A percentile compares a stretch with the other conserved stretches of the same genome.
Evolutionary conservation across 2,329 filamentous ascomycete genomes (phyloP).

Genomic region (Pyricularia sp.): DNA sequence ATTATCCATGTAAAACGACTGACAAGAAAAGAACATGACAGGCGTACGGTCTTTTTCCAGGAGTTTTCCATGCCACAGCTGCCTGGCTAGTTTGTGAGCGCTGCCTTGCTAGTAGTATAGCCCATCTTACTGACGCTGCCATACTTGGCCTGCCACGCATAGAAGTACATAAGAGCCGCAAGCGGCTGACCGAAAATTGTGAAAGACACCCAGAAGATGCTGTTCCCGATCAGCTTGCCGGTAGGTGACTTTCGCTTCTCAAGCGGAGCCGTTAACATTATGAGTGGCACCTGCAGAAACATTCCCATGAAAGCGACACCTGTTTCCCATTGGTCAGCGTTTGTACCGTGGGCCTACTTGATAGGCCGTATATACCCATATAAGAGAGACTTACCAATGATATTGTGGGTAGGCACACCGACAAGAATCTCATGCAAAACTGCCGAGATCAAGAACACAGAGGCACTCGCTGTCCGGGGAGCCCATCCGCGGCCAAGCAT

Average conservation of each 20-base stretch:
- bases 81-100: neutral
- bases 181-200: slow-evolving; percentile 91
- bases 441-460: slow-evolving; percentile 81
- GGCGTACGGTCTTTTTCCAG: neutral
- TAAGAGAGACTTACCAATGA: slow-evolving; percentile 50
- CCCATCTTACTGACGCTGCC: slow-evolving; percentile 54
- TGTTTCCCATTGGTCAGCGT: slow-evolving; percentile 15
- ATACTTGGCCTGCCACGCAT: slow-evolving; percentile 97
- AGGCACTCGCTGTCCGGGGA: slow-evolving; percentile 53
- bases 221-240: slow-evolving; percentile 74
- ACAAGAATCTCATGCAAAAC: slow-evolving; percentile 86
- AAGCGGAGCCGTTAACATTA: slow-evolving; percentile 64
- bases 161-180: slow-evolving; percentile 87
- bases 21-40: neutral
- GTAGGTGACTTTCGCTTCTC: slow-evolving; percentile 65
- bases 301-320: slow-evolving; percentile 90
- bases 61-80: no score
- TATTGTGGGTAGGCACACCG: slow-evolving; percentile 86
- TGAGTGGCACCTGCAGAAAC: slow-evolving; percentile 84
- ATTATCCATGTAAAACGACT: neutral
- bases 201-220: slow-evolving; percentile 93
- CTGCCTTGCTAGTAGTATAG: slow-evolving; percentile 3
- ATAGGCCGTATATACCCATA: neutral
- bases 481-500: slow-evolving; percentile 75
- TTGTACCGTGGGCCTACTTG: neutral